Conservation (phyloP, 768 basidiomycete genomes). For the Rhizopogon roseolus region DNA sequence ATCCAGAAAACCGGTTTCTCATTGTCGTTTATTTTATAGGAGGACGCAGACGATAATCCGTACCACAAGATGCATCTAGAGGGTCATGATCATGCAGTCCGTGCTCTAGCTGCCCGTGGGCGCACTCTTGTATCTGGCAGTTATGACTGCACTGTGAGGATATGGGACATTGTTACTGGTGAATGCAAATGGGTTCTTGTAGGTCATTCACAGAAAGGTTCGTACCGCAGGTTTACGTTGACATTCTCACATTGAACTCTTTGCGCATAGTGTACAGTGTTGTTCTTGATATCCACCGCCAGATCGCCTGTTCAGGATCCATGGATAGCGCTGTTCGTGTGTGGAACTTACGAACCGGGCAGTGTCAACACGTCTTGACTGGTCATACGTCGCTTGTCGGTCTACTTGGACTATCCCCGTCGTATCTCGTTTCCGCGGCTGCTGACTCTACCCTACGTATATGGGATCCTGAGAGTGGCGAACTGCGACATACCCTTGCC, state of each 20-base stretch:
- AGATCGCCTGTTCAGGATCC: conserved; percentile 93
- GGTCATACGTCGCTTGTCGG: conserved; percentile 97
- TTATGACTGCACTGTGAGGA: conserved; percentile 91
- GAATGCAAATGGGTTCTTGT: conserved; percentile 73
- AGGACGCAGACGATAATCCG: conserved; percentile 78
- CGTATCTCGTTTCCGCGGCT: conserved; percentile 90
- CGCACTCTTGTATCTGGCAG: conserved; percentile 91
- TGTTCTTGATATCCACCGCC: conserved; percentile 79
- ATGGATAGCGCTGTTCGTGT: conserved; percentile 98
- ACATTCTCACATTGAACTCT: conserved; percentile 5
- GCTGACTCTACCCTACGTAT: conserved; percentile 93
- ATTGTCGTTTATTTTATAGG: conserved; percentile 26
- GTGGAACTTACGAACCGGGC: conserved; percentile 84
- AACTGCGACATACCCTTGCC: conserved; percentile 73
- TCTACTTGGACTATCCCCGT: conserved; percentile 83
- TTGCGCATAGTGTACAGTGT: conserved; percentile 80
- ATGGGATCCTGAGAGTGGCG: conserved; percentile 88
- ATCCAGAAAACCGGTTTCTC: background rate
- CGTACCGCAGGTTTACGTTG: conserved; percentile 9
- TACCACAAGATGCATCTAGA: conserved; percentile 81
- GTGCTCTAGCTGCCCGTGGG: conserved; percentile 88
- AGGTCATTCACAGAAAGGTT: conserved; percentile 92
- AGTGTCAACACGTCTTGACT: conserved; percentile 73
- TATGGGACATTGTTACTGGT: conserved; percentile 91
- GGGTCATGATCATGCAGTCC: conserved; percentile 89